Evolutionary conservation across 73 alveolate genomes (phyloP), one percentile per base, ranked within the genome.

Genomic region (Paramecium octaurelia): DNA sequence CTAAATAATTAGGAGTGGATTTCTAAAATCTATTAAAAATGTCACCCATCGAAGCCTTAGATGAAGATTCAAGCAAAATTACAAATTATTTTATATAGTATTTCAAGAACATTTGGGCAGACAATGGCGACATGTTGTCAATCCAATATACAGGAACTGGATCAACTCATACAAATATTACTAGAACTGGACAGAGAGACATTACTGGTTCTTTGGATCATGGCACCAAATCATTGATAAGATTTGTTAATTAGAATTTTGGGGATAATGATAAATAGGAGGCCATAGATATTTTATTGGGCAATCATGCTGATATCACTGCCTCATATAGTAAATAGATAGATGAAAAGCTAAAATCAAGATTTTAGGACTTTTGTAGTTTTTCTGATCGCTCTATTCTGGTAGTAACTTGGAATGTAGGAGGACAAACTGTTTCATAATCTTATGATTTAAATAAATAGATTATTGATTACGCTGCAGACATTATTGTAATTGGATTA

Each of bases 61-160:
- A 75, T 40, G 93, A 87, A 64, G 88, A 87, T 27, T 35, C 93
- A 18, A 38, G 46, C 12, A 75, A 87, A 40, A 23, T 64, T 24
- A 27, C 99, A 76, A 88, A 71, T 44, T 86, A 93, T 31, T 85
- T 94, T 29, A 95, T 92, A 43, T 92, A 93, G 76, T 96, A 97
- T 89, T 93, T 98, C 91, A 64, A 87, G 27, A 75, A 87, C 27
- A 87, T 96, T 6, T 98, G 99, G 99, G 98, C 99, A 3, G 95
- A 98, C 31, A 96, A 97, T 89, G 99, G 99, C 0, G 98, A 98
- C 93, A 94, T 89, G 48, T 69, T 97, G 29, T 93, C 98, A 43
- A 89, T 93, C 34, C 95, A 97, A 24, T 98, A 98, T 91, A 88
- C 99, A 35, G 99, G 99, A 11, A 98, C 99, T 40, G 99, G 99